Percentiles rank a stretch among this genome's conserved stretches.
phyloP scores from a whole-genome alignment of 306 rosid genomes.

The Nissolia schottii region DNA sequence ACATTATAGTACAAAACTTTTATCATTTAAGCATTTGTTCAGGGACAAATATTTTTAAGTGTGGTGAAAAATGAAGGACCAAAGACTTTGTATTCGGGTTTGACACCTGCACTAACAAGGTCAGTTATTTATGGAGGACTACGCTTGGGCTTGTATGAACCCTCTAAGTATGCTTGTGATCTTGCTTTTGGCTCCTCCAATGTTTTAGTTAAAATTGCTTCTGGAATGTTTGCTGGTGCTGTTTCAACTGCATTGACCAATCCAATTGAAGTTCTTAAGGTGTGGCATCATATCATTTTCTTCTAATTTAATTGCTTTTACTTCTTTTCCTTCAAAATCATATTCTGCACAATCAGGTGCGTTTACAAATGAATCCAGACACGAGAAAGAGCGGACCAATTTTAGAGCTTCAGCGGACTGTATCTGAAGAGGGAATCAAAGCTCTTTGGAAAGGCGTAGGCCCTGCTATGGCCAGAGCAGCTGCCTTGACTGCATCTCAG shows the following conservation, averaged over 20 bases:
- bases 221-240: conserved; percentile 83
- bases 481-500: conserved; percentile 92
- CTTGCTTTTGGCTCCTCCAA: conserved; percentile 80
- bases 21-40: conserved; percentile 29
- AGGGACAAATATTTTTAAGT: conserved; percentile 64
- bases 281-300: conserved; percentile 23
- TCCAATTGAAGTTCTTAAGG: conserved; percentile 94
- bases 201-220: conserved; percentile 72
- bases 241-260: conserved; percentile 83
- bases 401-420: conserved; percentile 53
- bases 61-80: conserved; percentile 77
- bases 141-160: conserved; percentile 95
- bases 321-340: conserved; percentile 22
- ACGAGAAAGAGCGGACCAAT: conserved; percentile 51
- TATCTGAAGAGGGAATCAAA: conserved; percentile 73
- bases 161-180: conserved; percentile 78
- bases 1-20: conserved; percentile 12
- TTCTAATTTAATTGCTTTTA: background rate
- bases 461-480: conserved; percentile 96
- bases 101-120: conserved; percentile 87
- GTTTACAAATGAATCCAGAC: conserved; percentile 82
- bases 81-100: conserved; percentile 78
- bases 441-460: conserved; percentile 94
- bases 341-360: conserved; percentile 58
- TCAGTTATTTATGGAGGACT: conserved; percentile 92